Evolutionary conservation across 2,329 filamentous ascomycete genomes (phyloP), one percentile per base, ranked within the genome.

Genomic region (Xylaria hypoxylon): DNA sequence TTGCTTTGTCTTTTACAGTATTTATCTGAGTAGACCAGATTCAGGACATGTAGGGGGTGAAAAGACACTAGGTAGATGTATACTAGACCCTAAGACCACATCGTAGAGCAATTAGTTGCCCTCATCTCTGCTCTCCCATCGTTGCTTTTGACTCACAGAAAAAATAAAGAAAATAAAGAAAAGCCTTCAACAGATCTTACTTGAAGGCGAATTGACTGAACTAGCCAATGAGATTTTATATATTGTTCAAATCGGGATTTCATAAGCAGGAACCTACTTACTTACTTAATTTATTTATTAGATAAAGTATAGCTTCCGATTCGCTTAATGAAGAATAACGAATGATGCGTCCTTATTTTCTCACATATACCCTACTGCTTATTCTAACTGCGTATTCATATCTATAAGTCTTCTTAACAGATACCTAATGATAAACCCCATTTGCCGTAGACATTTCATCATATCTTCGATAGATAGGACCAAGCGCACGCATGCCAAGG

Each of bases 381-480:
- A 10, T 8, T 22, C 22, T 11, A 57, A 22, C 19, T 26, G 8
- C 35, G 10, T 15, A 40, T 56, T 56, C 33, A 55, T 45, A 17
- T 22, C 45, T 26, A 13, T 35, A 28, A 42, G 4, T 15, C 22
- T 31, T 48, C 55, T 28, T 4, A 35, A 22, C 45, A 44, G 15
- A 42, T 51, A n/a, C n/a, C n/a, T n/a, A 44, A 48, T 40, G 55
- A n/a, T 31, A 45, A 13, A 19, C 13, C 33, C 38, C 22, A 31
- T 48, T 62, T 55, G 40, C 47, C 47, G 48, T 15, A n/a, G n/a
- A 24, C 28, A 59, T 59, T n/a, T 31, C 42, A 55, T 51, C 44
- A 45, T 28, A 26, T 57, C 11, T 38, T 55, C 52, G 22, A 61
- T 38, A 57, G 45, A 22, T 47, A 61, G 22, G 44, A 44, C 61